phyloP scores from a whole-genome alignment of 257 asterid species.

The Solanum sitiens region DNA sequence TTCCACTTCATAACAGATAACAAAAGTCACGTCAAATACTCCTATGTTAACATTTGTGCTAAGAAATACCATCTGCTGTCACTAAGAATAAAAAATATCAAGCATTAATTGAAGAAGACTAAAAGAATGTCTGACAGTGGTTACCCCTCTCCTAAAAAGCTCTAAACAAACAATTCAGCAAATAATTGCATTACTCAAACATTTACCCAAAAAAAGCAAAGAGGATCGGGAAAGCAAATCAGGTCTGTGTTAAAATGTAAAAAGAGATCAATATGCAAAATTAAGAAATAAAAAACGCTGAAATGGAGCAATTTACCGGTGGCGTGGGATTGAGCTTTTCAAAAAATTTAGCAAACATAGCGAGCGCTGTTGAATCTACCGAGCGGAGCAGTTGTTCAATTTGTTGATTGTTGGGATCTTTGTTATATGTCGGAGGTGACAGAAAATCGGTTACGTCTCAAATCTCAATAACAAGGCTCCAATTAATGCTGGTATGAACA shows the following conservation, averaged over 20 bases:
- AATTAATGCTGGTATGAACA: background rate
- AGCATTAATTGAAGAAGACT: background rate
- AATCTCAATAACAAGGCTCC: background rate
- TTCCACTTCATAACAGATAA: background rate
- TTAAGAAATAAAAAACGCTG: background rate
- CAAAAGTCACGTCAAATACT: background rate
- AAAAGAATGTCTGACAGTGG: background rate
- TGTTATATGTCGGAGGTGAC: background rate
- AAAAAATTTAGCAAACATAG: conserved; percentile 49
- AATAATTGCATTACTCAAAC: background rate
- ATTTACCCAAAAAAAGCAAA: background rate
- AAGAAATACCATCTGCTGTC: background rate
- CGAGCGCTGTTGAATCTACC: background rate
- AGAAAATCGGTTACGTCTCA: background rate
- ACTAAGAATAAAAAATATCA: background rate
- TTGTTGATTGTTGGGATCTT: background rate
- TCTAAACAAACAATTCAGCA: background rate
- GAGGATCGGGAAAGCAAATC: background rate
- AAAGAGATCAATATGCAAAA: background rate
- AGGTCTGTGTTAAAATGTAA: background rate
- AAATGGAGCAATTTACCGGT: conserved; percentile 32
- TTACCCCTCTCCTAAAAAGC: background rate
- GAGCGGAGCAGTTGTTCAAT: background rate
- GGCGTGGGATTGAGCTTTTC: conserved; percentile 26
- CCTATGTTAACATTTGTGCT: background rate